Evolutionary conservation across 2,329 filamentous ascomycete species (phyloP).

Genomic region (Stachybotrys chartarum): DNA sequence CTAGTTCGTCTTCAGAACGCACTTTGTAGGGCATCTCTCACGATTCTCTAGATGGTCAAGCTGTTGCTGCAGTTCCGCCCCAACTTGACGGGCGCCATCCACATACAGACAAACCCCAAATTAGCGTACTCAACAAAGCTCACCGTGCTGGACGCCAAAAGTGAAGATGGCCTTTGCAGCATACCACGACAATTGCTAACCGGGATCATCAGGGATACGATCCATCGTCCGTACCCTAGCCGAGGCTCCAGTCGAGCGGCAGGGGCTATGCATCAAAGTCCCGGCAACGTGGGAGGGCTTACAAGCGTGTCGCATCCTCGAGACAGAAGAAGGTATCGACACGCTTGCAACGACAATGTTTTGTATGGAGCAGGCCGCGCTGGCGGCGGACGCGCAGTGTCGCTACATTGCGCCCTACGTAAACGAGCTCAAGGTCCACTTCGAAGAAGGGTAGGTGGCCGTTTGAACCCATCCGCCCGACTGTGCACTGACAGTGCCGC

Average conservation of each 20-base stretch:
- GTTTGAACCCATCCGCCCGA: slow-evolving; percentile 4
- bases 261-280: slow-evolving; percentile 55
- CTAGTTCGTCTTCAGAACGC: slow-evolving; percentile 27
- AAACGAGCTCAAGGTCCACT: slow-evolving; percentile 57
- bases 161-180: slow-evolving; percentile 26
- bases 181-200: not conserved
- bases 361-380: slow-evolving; percentile 49
- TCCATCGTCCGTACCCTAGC: no score
- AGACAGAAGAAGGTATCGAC: slow-evolving; percentile 40
- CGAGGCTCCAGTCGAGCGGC: slow-evolving; percentile 5
- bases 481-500: not conserved
- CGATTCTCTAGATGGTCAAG: slow-evolving; percentile 40
- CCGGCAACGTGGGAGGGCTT: slow-evolving; percentile 58
- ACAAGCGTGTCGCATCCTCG: slow-evolving; percentile 47
- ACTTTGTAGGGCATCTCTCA: not conserved
- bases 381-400: slow-evolving; percentile 51
- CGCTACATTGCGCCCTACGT: slow-evolving; percentile 60
- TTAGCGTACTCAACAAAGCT: slow-evolving; percentile 41
- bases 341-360: slow-evolving; percentile 59
- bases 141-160: slow-evolving; percentile 41
- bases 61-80: slow-evolving; percentile 44
- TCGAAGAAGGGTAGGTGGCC: slow-evolving; percentile 35
- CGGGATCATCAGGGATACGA: no score
- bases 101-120: slow-evolving; percentile 54
- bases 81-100: slow-evolving; percentile 42